These are phyloP conservation scores for Suillus americanus DNA, from an alignment of 768 basidiomycete species.

Conservation along the genomic window DNA sequence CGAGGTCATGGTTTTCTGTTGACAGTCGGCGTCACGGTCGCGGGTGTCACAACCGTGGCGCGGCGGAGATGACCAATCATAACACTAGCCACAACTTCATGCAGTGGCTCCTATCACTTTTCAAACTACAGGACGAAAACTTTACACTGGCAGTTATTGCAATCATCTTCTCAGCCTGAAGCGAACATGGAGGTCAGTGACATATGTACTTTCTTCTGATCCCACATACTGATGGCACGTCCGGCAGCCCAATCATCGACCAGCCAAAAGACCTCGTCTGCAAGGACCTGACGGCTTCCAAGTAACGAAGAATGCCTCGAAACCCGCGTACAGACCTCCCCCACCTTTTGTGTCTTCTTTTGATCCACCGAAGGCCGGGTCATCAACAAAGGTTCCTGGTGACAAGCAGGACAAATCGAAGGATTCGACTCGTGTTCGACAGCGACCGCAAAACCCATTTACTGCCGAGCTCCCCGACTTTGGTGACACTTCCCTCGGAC, in stretches of 20 bases:
- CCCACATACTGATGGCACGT: neutral
- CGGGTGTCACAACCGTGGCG: too few species aligned
- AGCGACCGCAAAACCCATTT: conserved; percentile 22
- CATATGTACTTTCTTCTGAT: too few species aligned
- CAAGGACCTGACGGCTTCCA: conserved; percentile 30
- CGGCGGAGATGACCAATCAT: neutral
- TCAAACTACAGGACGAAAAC: neutral
- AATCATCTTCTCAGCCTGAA: neutral
- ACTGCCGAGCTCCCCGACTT: neutral
- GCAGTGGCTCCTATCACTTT: neutral
- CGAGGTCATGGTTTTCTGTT: too few species aligned
- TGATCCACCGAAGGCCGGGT: conserved; percentile 2
- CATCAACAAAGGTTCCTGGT: neutral
- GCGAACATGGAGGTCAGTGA: conserved; percentile 9
- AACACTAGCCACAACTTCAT: too few species aligned
- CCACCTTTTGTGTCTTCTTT: conserved; percentile 31
- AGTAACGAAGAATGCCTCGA: conserved; percentile 23
- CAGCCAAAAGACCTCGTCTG: conserved; percentile 10
- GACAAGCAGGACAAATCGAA: neutral
- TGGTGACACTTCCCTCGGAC: neutral
- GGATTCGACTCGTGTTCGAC: conserved; percentile 6
- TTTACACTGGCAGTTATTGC: neutral
- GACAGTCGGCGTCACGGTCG: too few species aligned
- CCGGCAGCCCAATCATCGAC: neutral
- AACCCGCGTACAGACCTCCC: conserved; percentile 13